Base-by-base conservation (phyloP, 805 yeast species). In the Barnettozyma sucrosica region DNA sequence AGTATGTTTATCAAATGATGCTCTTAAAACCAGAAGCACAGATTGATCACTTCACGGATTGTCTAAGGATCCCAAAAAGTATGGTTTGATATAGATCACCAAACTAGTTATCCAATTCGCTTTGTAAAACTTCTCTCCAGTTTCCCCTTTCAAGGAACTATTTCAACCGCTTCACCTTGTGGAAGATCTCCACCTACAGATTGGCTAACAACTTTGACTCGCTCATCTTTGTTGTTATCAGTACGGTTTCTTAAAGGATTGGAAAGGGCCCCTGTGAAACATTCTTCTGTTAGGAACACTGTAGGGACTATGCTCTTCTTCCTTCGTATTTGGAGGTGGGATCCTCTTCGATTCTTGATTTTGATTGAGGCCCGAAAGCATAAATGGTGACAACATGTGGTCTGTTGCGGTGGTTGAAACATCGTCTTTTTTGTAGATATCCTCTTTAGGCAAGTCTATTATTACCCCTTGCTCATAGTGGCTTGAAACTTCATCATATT, bases 261-360 rank as follows among this genome's bases (percentile, higher is more conserved):
- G 30, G 7, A 38, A 47, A 3, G 52, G 51, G 10, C 21, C 44
- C 1, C 30, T 11, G 19, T 46, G 51, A 8, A 51, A 14, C 4
- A 46, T 9, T 19, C 52, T 41, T 8, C 38, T 43, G 0, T 54
- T 52, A 10, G 41, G 24, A 18, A 44, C 48, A 7, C 19, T 53
- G 34, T 48, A 57, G 0, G 59, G 62, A 21, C 61, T 55, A 36
- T 57, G 55, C 32, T 44, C 51, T 21, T 48, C 49, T 43, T 51
- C 55, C 28, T 43, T 48, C 2, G 45, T 20, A 10, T 41, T 16
- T 2, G 32, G 32, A 13, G 21, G 18, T 33, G 51, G 39, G 20
- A 19, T 19, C n/a, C 13, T 28, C 16, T 28, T 28, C 32, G 14
- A 28, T 28, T 28, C 16, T 14, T 28, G 16, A 13, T 28, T 28